Evolutionary conservation across 306 rosid species (phyloP).

Genomic region (Cicer yamashitae): DNA sequence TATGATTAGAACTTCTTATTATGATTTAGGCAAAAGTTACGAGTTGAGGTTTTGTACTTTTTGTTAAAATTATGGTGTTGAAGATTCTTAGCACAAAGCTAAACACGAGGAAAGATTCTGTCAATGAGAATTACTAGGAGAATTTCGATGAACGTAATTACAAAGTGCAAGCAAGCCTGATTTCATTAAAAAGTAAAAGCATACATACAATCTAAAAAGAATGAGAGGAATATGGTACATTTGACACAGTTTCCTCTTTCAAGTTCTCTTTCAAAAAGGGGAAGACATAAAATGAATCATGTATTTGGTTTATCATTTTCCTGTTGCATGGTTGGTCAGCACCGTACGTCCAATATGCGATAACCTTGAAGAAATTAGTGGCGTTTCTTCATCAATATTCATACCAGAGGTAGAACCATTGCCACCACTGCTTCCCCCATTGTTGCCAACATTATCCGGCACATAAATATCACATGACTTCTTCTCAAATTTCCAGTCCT

Average conservation of each 20-base stretch:
- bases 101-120: not conserved
- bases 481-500: conserved; percentile 98
- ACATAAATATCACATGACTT: conserved; percentile 69
- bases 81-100: not conserved
- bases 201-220: conserved; percentile 46
- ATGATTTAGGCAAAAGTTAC: not conserved
- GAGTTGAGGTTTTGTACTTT: no score
- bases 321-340: conserved; percentile 56
- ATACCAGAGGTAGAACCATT: conserved; percentile 51
- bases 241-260: conserved; percentile 35
- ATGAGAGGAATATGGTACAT: conserved; percentile 49
- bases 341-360: conserved; percentile 77
- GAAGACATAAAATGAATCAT: conserved; percentile 13
- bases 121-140: not conserved
- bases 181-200: conserved; percentile 31
- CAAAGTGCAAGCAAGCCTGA: conserved; percentile 15
- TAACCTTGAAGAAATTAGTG: conserved; percentile 76
- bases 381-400: conserved; percentile 70
- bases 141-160: conserved; percentile 3
- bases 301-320: conserved; percentile 44
- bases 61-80: not conserved
- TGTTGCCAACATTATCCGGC: conserved; percentile 48
- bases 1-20: not conserved
- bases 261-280: conserved; percentile 22
- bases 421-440: conserved; percentile 47